Conservation (phyloP, 345 rosid species). For the Rhizophora mangle region DNA sequence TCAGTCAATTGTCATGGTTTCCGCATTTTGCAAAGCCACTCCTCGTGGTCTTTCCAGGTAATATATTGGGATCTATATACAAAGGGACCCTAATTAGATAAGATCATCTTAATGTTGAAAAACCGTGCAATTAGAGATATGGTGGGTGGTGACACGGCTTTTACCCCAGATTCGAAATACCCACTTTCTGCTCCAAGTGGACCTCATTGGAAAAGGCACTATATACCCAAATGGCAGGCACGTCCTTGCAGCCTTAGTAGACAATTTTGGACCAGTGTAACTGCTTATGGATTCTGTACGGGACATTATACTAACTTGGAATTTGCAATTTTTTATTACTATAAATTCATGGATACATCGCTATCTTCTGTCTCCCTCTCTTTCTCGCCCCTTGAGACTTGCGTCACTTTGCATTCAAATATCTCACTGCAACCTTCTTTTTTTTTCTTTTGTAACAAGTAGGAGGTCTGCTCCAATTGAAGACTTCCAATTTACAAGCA, state of each 20-base stretch:
- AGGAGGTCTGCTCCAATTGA: too few species aligned
- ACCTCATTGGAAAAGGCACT: neutral
- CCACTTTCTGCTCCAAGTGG: neutral
- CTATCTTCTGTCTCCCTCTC: too few species aligned
- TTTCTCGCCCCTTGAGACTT: too few species aligned
- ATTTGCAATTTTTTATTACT: too few species aligned
- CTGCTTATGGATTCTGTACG: neutral
- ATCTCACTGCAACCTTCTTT: too few species aligned
- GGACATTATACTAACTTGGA: too few species aligned
- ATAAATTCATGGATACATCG: too few species aligned
- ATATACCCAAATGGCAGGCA: neutral
- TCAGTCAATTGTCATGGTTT: neutral
- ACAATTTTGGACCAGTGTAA: neutral
- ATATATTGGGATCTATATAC: neutral
- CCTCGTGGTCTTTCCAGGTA: neutral
- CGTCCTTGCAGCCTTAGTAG: neutral
- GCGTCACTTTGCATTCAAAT: too few species aligned
- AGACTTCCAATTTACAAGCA: too few species aligned
- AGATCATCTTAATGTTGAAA: neutral
- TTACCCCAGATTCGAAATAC: neutral
- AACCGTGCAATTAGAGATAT: neutral
- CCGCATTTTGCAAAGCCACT: neutral
- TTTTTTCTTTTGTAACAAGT: too few species aligned
- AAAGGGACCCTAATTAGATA: neutral
- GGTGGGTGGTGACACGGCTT: neutral